Percentiles rank a stretch among this genome's conserved stretches.
phyloP scores from a whole-genome alignment of 2,329 filamentous ascomycete genomes.

The Talaromyces atroroseus region DNA sequence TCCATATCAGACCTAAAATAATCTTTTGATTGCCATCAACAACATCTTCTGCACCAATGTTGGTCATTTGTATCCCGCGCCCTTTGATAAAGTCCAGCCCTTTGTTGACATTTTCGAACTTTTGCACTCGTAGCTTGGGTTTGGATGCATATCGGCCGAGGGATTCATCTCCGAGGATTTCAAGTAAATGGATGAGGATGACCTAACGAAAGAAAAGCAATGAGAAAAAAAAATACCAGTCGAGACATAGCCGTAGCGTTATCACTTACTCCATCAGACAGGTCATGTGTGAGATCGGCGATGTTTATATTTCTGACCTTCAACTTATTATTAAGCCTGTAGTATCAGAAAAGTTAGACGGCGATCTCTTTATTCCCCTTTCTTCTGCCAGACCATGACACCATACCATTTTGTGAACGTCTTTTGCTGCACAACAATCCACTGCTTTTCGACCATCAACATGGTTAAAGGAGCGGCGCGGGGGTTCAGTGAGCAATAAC shows the following conservation, averaged over 20 bases:
- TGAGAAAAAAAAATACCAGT: not conserved
- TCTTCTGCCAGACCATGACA: not conserved
- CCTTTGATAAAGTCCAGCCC: constrained; percentile 89
- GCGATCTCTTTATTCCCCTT: not conserved
- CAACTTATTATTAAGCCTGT: constrained; percentile 93
- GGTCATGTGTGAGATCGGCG: constrained; percentile 78
- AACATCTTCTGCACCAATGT: constrained; percentile 96
- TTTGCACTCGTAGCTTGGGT: constrained; percentile 91
- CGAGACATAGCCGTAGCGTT: constrained; percentile 3
- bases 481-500: not conserved
- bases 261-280: constrained; percentile 81
- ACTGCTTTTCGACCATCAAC: constrained; percentile 55
- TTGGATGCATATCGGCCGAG: constrained; percentile 95
- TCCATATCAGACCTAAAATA: constrained; percentile 96
- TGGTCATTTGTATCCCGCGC: constrained; percentile 91
- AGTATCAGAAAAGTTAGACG: not conserved
- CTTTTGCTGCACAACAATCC: constrained; percentile 85
- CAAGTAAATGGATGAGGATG: constrained; percentile 91
- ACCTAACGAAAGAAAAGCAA: constrained; percentile 54
- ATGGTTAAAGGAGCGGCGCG: constrained; percentile 24
- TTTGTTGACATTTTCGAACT: constrained; percentile 96
- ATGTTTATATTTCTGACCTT: constrained; percentile 71
- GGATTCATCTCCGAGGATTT: constrained; percentile 90
- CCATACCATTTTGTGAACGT: constrained; percentile 94
- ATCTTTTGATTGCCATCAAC: constrained; percentile 98